Percentiles rank a stretch among this genome's conserved stretches.
phyloP scores from a whole-genome alignment of 441 rosid genomes.

The Arabidopsis lyrata region DNA sequence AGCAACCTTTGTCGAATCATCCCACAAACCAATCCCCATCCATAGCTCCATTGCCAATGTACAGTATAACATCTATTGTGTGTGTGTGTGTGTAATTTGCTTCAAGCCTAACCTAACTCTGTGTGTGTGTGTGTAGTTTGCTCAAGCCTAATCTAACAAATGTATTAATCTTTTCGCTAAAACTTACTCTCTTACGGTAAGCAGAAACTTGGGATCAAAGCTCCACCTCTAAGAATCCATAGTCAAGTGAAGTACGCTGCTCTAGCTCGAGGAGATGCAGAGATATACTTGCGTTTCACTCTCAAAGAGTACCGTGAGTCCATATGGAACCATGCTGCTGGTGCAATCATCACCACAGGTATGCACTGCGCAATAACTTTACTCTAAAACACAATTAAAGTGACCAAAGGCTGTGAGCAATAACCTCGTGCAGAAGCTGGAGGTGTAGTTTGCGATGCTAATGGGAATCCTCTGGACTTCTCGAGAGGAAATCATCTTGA shows the following conservation, averaged over 20 bases:
- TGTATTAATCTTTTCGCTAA: neutral
- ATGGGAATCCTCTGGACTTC: slow-evolving; percentile 78
- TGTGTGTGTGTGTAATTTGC: neutral
- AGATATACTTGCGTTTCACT: slow-evolving; percentile 85
- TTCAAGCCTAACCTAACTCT: neutral
- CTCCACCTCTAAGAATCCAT: slow-evolving; percentile 82
- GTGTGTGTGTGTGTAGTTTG: neutral
- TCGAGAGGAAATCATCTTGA: slow-evolving; percentile 73
- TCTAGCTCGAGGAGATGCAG: slow-evolving; percentile 85
- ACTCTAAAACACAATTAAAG: neutral
- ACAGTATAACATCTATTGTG: slow-evolving; percentile 48
- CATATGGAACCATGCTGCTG: slow-evolving; percentile 98
- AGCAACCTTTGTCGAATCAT: slow-evolving; percentile 91
- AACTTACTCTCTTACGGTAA: slow-evolving; percentile 18
- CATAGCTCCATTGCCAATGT: slow-evolving; percentile 74
- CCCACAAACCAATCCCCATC: slow-evolving; percentile 71
- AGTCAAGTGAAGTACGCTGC: slow-evolving; percentile 94
- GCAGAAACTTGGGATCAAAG: slow-evolving; percentile 91
- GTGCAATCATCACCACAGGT: slow-evolving; percentile 84
- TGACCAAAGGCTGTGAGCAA: slow-evolving; percentile 5
- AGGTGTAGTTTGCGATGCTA: slow-evolving; percentile 72
- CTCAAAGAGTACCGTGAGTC: slow-evolving; percentile 79
- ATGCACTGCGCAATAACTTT: slow-evolving; percentile 19
- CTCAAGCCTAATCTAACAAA: neutral
- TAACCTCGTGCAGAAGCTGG: slow-evolving; percentile 77